Base-by-base conservation (phyloP, 2,329 filamentous ascomycete genomes). In the Penicillium sp. region DNA sequence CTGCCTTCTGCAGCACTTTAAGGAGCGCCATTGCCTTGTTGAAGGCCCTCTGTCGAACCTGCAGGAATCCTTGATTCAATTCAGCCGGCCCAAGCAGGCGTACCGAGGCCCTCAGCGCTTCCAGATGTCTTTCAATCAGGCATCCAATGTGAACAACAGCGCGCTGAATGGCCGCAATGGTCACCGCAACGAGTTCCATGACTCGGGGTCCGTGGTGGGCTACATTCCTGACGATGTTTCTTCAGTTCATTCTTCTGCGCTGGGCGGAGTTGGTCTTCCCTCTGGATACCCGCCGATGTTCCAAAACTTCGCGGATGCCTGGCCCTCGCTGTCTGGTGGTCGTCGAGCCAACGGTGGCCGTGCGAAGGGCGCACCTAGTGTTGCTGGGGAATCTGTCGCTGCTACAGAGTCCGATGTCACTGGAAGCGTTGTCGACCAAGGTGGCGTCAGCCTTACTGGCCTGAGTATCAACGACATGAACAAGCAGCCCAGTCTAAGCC, bases 191-290 rank as follows among this genome's bases (percentile, higher is more conserved):
- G 72, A 80, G 38, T 79, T 74, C 51, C 75, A 75, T 31, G 90
- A 95, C 56, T 80, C 84, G 12, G 85, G 86, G 29, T 96, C 90
- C 2, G 85, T 95, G 60, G 75, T 95, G 54, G 92, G 90, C 11
- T 96, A 94, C 62, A 95, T 98, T 44, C 87, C 90, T 2, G 92
- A 98, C 56, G 92, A 98, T 62, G 88, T 95, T 27, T 96, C 90
- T 6, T 95, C 89, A 2, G 84, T 98, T 30, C 90, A 96, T 64
- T 89, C 88, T 32, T 95, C 88, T 30, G 82, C 88, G 1, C 78
- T 96, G 37, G 88, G 88, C 38, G 88, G 88, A 25, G 84, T 85
- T 23, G 84, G 82, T n/a, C 73, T 93, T 18, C 75, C 82, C 36
- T 81, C 82, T 32, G 85, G 87, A 15, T 96, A 90, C 61, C 92